Evolutionary conservation across 106 monocot genomes (phyloP).

Genomic region (Agapanthus africanus): DNA sequence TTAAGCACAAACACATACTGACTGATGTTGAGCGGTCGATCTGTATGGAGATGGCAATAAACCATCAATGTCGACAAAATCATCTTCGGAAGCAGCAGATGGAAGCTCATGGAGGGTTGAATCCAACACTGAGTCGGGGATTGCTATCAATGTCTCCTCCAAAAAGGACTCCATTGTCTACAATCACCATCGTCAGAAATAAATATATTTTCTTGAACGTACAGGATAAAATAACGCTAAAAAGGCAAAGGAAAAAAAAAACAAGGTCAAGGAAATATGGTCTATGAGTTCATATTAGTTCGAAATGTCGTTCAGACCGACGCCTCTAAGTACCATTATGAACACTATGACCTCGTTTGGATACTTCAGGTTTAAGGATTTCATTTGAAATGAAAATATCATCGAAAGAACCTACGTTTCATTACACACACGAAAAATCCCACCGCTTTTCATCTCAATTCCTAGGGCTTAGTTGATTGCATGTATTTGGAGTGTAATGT

Average conservation of each 20-base stretch:
- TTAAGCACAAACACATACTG: neutral
- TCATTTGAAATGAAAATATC: neutral
- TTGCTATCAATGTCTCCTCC: conserved; percentile 48
- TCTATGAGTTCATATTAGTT: no score
- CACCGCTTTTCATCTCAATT: no score
- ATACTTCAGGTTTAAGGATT: no score
- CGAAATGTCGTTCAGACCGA: no score
- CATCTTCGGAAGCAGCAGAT: conserved; percentile 18
- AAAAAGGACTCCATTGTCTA: conserved; percentile 71
- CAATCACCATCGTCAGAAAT: neutral
- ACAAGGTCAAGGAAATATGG: no score
- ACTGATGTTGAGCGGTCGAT: neutral
- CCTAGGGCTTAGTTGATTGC: no score
- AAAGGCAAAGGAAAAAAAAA: neutral
- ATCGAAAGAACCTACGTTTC: no score
- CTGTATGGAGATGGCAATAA: conserved; percentile 49
- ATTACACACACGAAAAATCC: no score
- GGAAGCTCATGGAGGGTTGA: conserved; percentile 17
- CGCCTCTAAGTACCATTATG: neutral
- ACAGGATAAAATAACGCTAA: no score
- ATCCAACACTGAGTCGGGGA: conserved; percentile 71
- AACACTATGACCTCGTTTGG: no score
- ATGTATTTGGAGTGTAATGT: no score
- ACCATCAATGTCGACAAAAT: conserved; percentile 33
- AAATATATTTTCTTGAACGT: no score